Evolutionary conservation across 2,329 filamentous ascomycete genomes (phyloP).

Genomic region (Calonectria ilicicola): DNA sequence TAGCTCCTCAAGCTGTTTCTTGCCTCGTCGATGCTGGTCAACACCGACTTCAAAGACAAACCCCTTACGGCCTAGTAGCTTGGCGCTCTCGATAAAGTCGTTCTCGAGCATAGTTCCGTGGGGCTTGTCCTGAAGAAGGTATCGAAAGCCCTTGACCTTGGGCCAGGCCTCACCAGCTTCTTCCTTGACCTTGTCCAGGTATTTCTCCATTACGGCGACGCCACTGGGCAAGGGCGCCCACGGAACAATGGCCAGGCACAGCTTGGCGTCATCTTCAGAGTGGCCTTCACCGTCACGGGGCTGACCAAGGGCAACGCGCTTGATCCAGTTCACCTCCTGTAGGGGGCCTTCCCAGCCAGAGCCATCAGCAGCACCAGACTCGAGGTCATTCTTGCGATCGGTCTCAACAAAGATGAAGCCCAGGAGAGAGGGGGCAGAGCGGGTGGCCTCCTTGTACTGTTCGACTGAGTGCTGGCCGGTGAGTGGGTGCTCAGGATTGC

Average conservation of each 20-base stretch:
- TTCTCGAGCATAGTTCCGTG: slow-evolving; percentile 72
- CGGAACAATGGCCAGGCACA: slow-evolving; percentile 79
- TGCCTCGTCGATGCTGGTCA: slow-evolving; percentile 81
- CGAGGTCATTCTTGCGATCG: slow-evolving; percentile 75
- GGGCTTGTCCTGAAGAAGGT: slow-evolving; percentile 83
- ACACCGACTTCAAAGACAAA: slow-evolving; percentile 87
- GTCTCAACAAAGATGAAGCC: slow-evolving; percentile 89
- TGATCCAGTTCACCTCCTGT: slow-evolving; percentile 77
- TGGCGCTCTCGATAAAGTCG: slow-evolving; percentile 74
- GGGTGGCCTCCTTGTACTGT: slow-evolving; percentile 68
- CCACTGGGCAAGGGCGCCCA: slow-evolving; percentile 88
- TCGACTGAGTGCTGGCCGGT: slow-evolving; percentile 72
- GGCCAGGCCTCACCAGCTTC: slow-evolving; percentile 73
- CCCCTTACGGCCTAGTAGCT: slow-evolving; percentile 71
- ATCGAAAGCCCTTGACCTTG: slow-evolving; percentile 83
- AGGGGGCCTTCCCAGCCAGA: slow-evolving; percentile 76
- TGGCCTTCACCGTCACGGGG: slow-evolving; percentile 71
- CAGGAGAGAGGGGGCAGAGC: slow-evolving; percentile 58
- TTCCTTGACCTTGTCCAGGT: slow-evolving; percentile 71
- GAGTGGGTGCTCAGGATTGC: slow-evolving; percentile 68
- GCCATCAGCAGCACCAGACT: slow-evolving; percentile 56
- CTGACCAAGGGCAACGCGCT: slow-evolving; percentile 72
- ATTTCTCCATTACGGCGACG: slow-evolving; percentile 68
- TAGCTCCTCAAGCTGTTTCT: slow-evolving; percentile 78
- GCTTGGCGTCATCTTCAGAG: slow-evolving; percentile 51